These are phyloP conservation scores for Alternaria brassicicola DNA, from an alignment of 2,329 filamentous ascomycete genomes.

Conservation along the genomic window DNA sequence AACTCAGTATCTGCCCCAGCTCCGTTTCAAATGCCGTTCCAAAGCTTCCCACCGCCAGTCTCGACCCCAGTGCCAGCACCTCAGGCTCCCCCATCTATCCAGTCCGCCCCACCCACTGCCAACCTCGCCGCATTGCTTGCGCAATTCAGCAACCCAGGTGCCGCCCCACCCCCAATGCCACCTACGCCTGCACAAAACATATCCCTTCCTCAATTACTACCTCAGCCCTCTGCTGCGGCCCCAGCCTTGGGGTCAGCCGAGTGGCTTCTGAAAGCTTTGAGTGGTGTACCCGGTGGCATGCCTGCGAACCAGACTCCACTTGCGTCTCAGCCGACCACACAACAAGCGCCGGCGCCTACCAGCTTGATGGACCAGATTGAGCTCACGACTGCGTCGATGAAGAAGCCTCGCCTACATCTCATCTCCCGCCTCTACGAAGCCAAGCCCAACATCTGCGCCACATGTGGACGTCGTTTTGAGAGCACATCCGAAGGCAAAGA, in stretches of 20 bases:
- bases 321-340: constrained; percentile 33
- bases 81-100: constrained; percentile 33
- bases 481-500: constrained; percentile 77
- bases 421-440: constrained; percentile 78
- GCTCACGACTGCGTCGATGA: constrained; percentile 71
- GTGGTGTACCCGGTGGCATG: constrained; percentile 32
- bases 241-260: constrained; percentile 32
- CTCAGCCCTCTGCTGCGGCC: constrained; percentile 19
- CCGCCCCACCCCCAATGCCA: constrained; percentile 22
- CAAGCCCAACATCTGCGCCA: constrained; percentile 84
- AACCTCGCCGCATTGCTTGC: constrained; percentile 43
- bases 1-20: constrained; percentile 30
- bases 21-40: constrained; percentile 39
- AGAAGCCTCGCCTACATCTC: constrained; percentile 76
- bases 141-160: constrained; percentile 37
- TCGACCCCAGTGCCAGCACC: constrained; percentile 30
- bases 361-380: constrained; percentile 59
- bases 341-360: constrained; percentile 41
- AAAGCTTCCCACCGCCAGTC: constrained; percentile 27
- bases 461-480: constrained; percentile 87
- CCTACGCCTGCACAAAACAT: constrained; percentile 24
- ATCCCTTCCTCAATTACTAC: constrained; percentile 26
- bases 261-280: constrained; percentile 44
- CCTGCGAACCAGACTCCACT: constrained; percentile 36
- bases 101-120: constrained; percentile 32